phyloP scores from a whole-genome alignment of 2,329 filamentous ascomycete genomes.

The Monosporascus ibericus region DNA sequence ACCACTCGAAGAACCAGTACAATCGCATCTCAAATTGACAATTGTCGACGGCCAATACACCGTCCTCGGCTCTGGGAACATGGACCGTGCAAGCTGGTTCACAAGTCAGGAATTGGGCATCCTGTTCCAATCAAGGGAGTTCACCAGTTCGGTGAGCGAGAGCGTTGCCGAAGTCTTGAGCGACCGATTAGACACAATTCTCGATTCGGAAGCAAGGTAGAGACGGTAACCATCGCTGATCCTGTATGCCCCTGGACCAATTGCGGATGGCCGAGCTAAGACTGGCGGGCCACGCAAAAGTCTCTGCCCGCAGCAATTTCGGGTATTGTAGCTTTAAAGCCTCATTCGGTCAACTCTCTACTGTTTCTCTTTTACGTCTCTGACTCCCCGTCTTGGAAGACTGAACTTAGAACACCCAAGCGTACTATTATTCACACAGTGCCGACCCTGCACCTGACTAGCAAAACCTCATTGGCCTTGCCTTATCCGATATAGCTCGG shows the following conservation, averaged over 20 bases:
- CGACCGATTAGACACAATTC: constrained; percentile 27
- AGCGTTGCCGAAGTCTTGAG: constrained; percentile 27
- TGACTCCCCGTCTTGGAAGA: too few species aligned
- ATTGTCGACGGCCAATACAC: constrained; percentile 63
- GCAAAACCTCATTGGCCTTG: too few species aligned
- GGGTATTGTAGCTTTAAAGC: background rate
- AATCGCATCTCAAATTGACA: constrained; percentile 72
- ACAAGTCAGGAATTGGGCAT: constrained; percentile 81
- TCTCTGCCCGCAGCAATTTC: background rate
- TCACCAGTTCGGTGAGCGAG: constrained; percentile 25
- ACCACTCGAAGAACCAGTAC: constrained; percentile 52
- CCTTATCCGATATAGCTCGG: too few species aligned
- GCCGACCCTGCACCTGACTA: too few species aligned
- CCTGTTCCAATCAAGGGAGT: constrained; percentile 36
- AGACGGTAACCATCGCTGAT: background rate
- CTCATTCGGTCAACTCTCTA: too few species aligned
- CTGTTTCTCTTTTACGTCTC: too few species aligned
- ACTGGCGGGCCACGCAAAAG: constrained; percentile 1
- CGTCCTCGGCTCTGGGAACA: constrained; percentile 73
- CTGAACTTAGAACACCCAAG: too few species aligned
- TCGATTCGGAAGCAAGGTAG: constrained; percentile 6
- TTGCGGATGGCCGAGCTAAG: too few species aligned
- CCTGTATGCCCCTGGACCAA: background rate
- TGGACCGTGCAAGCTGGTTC: constrained; percentile 81
- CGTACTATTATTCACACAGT: too few species aligned